A percentile compares a stretch with the other conserved stretches of the same genome.
These are phyloP conservation scores for Irpex lacteus DNA, from an alignment of 1,284 basidiomycete species.

Conservation along the genomic window DNA sequence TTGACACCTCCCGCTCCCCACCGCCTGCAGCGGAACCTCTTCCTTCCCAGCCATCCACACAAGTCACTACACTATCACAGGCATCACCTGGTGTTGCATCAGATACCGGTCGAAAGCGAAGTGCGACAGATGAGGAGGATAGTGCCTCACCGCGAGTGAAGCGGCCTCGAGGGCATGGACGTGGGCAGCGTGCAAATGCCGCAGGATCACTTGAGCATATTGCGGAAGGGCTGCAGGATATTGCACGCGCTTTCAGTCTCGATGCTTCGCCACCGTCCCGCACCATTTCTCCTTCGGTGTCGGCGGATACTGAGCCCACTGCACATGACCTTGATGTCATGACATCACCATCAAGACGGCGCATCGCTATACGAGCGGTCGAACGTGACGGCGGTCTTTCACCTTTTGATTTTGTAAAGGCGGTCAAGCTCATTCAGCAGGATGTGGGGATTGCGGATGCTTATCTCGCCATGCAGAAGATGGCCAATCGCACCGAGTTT, in stretches of 20 bases:
- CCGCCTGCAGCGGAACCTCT: no score
- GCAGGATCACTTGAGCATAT: not conserved
- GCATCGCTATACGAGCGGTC: not conserved
- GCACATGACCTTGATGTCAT: constrained; percentile 13
- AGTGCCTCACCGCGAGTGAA: no score
- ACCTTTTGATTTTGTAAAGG: not conserved
- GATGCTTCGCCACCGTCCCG: no score
- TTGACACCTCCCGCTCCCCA: no score
- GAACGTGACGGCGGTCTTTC: no score
- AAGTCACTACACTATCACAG: no score
- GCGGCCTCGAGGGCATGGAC: not conserved
- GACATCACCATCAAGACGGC: constrained; percentile 11
- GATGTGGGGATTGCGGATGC: not conserved
- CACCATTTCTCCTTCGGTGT: no score
- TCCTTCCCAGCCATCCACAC: no score
- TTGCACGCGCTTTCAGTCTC: not conserved
- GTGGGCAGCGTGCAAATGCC: not conserved
- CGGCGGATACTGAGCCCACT: no score
- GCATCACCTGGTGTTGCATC: no score
- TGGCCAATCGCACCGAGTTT: not conserved
- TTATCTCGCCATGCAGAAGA: not conserved
- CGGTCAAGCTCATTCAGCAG: not conserved
- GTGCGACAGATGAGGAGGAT: not conserved
- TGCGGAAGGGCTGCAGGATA: not conserved
- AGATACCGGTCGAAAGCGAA: no score